Percentiles rank a stretch among this genome's conserved stretches.
Evolutionary conservation across 2,329 filamentous ascomycete species (phyloP).

Genomic region (Gnomoniopsis sp.): DNA sequence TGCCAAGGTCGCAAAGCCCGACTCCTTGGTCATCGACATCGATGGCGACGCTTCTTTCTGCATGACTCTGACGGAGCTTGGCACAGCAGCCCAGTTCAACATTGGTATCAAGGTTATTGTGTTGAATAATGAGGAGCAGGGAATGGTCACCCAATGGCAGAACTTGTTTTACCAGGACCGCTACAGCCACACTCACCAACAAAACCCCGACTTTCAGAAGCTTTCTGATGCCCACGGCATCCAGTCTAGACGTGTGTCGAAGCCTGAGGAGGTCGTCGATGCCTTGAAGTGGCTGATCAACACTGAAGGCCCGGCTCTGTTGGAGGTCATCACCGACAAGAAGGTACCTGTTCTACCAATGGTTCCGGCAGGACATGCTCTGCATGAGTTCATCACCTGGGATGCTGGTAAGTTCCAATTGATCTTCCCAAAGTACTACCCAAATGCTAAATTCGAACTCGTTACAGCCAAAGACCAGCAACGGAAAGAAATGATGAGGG

Average conservation of each 20-base stretch:
- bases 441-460: background rate
- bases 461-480: constrained; percentile 62
- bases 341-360: constrained; percentile 96
- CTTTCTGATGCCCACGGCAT: constrained; percentile 88
- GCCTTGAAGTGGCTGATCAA: constrained; percentile 86
- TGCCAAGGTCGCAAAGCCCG: constrained; percentile 75
- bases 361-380: constrained; percentile 81
- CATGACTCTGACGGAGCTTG: constrained; percentile 96
- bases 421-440: constrained; percentile 8
- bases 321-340: constrained; percentile 89
- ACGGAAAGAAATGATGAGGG: constrained; percentile 63
- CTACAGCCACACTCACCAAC: constrained; percentile 87
- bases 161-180: constrained; percentile 95
- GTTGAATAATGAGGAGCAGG: constrained; percentile 95
- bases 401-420: constrained; percentile 61
- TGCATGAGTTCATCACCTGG: constrained; percentile 92
- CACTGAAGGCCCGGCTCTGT: constrained; percentile 82
- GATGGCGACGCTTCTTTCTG: constrained; percentile 98
- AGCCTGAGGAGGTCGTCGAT: constrained; percentile 73
- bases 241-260: constrained; percentile 66
- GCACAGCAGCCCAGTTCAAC: constrained; percentile 90
- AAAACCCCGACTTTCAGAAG: constrained; percentile 95
- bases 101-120: constrained; percentile 95
- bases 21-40: constrained; percentile 88
- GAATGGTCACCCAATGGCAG: constrained; percentile 99